A percentile compares a stretch with the other conserved stretches of the same genome.
Evolutionary conservation across 176 grass and related monocot species (phyloP).

Genomic region (Musa schizocarpa): DNA sequence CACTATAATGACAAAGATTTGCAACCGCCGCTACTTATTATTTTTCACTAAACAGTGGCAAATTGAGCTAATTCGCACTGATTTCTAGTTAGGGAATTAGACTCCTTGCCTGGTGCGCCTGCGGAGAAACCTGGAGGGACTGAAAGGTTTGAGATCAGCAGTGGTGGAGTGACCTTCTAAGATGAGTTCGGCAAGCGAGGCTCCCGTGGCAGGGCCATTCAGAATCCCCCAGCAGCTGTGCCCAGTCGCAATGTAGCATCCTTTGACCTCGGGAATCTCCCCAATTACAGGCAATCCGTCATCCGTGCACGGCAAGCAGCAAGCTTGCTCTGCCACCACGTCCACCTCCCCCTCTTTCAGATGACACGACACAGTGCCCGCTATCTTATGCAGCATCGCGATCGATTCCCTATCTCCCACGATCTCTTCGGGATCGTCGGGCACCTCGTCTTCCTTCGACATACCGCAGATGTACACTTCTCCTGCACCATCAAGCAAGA

Average conservation of each 20-base stretch:
- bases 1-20: background rate
- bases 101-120: slow-evolving; percentile 23
- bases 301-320: slow-evolving; percentile 64
- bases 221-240: slow-evolving; percentile 95
- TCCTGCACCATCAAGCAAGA: slow-evolving; percentile 28
- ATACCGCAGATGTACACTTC: slow-evolving; percentile 93
- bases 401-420: slow-evolving; percentile 53
- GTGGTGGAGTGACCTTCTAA: slow-evolving; percentile 49
- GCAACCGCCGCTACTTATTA: background rate
- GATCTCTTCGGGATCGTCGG: slow-evolving; percentile 57
- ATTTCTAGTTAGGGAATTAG: background rate
- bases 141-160: slow-evolving; percentile 55
- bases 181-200: slow-evolving; percentile 63
- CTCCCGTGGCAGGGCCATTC: slow-evolving; percentile 71
- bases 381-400: slow-evolving; percentile 83
- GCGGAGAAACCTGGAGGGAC: slow-evolving; percentile 51
- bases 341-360: slow-evolving; percentile 48
- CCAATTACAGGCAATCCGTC: slow-evolving; percentile 79
- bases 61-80: background rate
- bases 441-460: slow-evolving; percentile 51
- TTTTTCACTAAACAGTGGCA: background rate
- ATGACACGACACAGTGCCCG: slow-evolving; percentile 62
- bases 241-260: slow-evolving; percentile 74
- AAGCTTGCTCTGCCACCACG: slow-evolving; percentile 70
- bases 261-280: slow-evolving; percentile 55